phyloP scores from a whole-genome alignment of 805 yeast genomes.

The Metschnikowia continentalis region DNA sequence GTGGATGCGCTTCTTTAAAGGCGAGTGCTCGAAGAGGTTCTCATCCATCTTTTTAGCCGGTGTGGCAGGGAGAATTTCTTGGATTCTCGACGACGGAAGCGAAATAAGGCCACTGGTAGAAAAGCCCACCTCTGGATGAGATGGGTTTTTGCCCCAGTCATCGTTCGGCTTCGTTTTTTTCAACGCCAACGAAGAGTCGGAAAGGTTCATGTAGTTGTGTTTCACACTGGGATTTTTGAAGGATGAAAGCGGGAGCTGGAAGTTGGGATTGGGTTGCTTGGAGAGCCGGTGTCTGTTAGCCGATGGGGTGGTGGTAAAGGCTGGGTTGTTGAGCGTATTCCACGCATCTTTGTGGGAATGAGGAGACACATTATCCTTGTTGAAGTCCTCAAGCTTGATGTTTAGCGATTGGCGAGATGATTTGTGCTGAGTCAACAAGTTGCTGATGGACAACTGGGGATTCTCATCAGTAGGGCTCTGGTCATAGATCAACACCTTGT shows the following conservation, averaged over 20 bases:
- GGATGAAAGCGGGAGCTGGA: conserved; percentile 7
- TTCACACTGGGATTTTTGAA: conserved; percentile 8
- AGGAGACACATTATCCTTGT: conserved; percentile 1
- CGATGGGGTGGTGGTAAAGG: neutral
- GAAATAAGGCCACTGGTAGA: conserved; percentile 46
- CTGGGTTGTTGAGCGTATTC: neutral
- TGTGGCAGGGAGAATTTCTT: conserved; percentile 56
- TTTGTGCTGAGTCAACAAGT: conserved; percentile 35
- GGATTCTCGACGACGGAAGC: conserved; percentile 47
- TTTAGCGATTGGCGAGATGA: conserved; percentile 33
- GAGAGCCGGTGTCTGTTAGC: conserved; percentile 4
- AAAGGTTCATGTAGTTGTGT: conserved; percentile 37
- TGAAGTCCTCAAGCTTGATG: conserved; percentile 23
- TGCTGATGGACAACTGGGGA: conserved; percentile 37
- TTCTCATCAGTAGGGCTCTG: conserved; percentile 26
- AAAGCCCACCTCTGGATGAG: conserved; percentile 32
- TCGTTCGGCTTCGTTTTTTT: conserved; percentile 23
- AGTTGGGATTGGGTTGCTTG: neutral
- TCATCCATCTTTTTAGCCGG: conserved; percentile 58
- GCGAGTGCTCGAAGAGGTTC: conserved; percentile 2
- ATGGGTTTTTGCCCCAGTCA: conserved; percentile 2
- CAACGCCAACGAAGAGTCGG: conserved; percentile 37
- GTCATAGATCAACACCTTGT: conserved; percentile 32
- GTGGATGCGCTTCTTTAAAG: neutral
- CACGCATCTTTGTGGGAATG: conserved; percentile 6